Percentiles rank a stretch among this genome's conserved stretches.
Evolutionary conservation across 2,329 filamentous ascomycete genomes (phyloP).

Genomic region (Colletotrichum sp.): DNA sequence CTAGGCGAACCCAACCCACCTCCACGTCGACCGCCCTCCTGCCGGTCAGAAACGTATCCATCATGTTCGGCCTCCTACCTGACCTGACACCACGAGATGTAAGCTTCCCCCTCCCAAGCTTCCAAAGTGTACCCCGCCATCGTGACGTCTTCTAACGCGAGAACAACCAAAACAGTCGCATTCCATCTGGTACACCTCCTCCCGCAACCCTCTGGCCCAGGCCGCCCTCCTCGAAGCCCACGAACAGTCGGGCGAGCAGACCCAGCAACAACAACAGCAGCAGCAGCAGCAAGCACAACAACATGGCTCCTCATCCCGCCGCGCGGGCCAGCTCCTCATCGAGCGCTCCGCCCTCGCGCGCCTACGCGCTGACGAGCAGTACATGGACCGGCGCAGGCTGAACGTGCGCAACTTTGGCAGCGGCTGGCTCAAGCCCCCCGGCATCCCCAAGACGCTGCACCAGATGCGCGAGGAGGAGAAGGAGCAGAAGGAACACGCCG

Average conservation of each 20-base stretch:
- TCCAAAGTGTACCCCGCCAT: not conserved
- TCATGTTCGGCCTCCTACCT: slow-evolving; percentile 68
- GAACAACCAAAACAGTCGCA: slow-evolving; percentile 59
- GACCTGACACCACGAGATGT: slow-evolving; percentile 75
- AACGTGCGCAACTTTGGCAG: slow-evolving; percentile 89
- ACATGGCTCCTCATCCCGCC: slow-evolving; percentile 26
- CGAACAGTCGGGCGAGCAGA: slow-evolving; percentile 28
- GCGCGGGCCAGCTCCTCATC: slow-evolving; percentile 49
- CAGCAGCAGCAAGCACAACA: slow-evolving; percentile 7
- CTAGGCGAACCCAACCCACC: not conserved
- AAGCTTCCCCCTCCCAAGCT: slow-evolving; percentile 33
- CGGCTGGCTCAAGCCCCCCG: slow-evolving; percentile 88
- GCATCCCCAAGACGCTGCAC: slow-evolving; percentile 86
- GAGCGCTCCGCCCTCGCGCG: slow-evolving; percentile 69
- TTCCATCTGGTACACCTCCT: slow-evolving; percentile 75
- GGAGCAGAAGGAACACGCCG: slow-evolving; percentile 85
- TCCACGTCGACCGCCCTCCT: not conserved
- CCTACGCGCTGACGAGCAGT: slow-evolving; percentile 77
- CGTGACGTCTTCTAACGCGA: slow-evolving; percentile 19
- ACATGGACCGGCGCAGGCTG: slow-evolving; percentile 75
- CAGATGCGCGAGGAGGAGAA: slow-evolving; percentile 88
- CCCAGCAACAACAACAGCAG: slow-evolving; percentile 32
- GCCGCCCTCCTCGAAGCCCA: slow-evolving; percentile 36
- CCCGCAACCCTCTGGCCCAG: slow-evolving; percentile 53
- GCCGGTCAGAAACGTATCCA: slow-evolving; percentile 8